These are phyloP conservation scores for Acer negundo DNA, from an alignment of 345 rosid species.

Conservation along the genomic window DNA sequence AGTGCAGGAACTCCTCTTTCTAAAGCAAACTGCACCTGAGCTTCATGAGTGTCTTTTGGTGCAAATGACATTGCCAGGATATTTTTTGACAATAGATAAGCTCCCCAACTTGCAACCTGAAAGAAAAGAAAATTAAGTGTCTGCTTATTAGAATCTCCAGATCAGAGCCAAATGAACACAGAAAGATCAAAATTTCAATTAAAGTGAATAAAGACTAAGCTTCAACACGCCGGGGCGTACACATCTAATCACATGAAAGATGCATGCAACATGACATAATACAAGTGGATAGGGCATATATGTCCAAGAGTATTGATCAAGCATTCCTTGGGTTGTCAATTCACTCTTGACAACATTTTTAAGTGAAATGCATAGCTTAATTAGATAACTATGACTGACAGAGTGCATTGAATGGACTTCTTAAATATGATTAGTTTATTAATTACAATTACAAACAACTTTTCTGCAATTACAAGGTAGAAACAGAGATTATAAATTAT, in stretches of 20 bases:
- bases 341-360: background rate
- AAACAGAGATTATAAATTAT: background rate
- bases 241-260: no score
- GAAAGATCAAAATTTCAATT: background rate
- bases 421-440: background rate
- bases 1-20: conserved; percentile 95
- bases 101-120: conserved; percentile 99
- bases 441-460: background rate
- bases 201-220: background rate
- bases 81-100: conserved; percentile 76
- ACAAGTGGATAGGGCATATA: no score
- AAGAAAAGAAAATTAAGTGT: background rate
- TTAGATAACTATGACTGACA: background rate
- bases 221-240: no score
- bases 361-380: background rate
- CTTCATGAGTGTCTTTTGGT: conserved; percentile 93
- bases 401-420: background rate
- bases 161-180: no score
- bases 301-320: no score
- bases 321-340: no score
- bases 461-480: conserved; percentile 15
- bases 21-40: conserved; percentile 92
- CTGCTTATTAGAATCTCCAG: background rate
- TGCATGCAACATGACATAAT: no score
- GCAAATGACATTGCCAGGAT: conserved; percentile 84